Base-by-base conservation (phyloP, 2,329 filamentous ascomycete genomes). In the Curvularia sp. region DNA sequence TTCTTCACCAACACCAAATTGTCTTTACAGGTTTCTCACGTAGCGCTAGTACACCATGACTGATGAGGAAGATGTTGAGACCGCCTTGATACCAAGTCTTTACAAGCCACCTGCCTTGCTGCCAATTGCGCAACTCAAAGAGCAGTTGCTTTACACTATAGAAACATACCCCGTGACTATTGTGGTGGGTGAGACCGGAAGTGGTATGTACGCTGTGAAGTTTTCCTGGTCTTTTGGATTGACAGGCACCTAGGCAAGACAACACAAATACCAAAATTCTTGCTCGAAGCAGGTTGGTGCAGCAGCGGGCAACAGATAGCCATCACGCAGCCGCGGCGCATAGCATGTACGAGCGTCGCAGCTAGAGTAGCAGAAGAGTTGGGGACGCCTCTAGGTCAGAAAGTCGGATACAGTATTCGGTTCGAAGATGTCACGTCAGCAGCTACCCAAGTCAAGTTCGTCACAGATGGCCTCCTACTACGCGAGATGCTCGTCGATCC, bases 401-500 rank as follows among this genome's bases (percentile, higher is more conserved):
- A 96, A 61, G 80, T 83, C 23, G 95, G 95, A 53, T 98, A 96
- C 76, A 96, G 92, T 0, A 97, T 98, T 65, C 86, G 86, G 57
- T 89, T 99, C 71, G 94, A 99, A 74, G 94, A 98, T 83, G 86
- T 91, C 63, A 97, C 93, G 5, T 97, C 93, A 19, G 84, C 89
- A 18, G 83, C 86, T 32, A 99, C 95, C 0, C 87, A 87, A 51
- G 94, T 99, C 80, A 97, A 99, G 75, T 98, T 98, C 73, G 80
- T 98, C 63, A 99, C 94, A 0, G 95, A 99, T 79, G 94, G 94
- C 0, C 82, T 99, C 48, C 84, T 99, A 30, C 87, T 99, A 52
- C 84, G 94, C 69, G 95, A 99, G 78, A 95, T 94, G 27, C 84
- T 99, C 4, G 91, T 97, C 3, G 95, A 99, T 76, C 95, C 95